Evolutionary conservation across 108 stramenopile species (phyloP), one percentile per base, ranked within the genome.

Genomic region (Nitzschia palea): DNA sequence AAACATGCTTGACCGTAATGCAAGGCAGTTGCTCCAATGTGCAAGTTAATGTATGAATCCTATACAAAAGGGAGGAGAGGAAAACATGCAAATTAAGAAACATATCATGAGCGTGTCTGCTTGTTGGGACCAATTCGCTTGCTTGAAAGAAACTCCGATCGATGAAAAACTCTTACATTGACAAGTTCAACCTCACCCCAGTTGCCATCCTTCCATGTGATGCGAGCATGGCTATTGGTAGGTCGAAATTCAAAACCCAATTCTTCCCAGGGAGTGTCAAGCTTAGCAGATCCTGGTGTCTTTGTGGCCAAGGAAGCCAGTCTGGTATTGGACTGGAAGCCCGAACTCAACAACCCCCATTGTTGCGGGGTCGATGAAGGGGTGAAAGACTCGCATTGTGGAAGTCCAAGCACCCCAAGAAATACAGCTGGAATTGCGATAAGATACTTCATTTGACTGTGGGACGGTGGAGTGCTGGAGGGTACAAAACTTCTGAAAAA

Each of bases 1-100:
- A 99, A 99, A 65, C 95, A 94, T 5, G 97, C 80, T 71, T 98
- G 97, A 6, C 97, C 98, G 75, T 99, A 99, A 65, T 99, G 99
- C 55, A 99, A 62, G 14, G 94, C 96, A 2, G 97, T 99, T 65
- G 96, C 97, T 55, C 96, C 97, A 65, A 97, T 95, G 76, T 98
- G 96, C 61, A 97, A 47, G 50, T 86, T 84, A 25, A 99, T 71
- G 78, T 97, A 95, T 0, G 97, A 95, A 23, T 86, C 85, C 81
- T 82, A 31, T 6, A 27, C 32, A n/a, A 17, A 29, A 36, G 17
- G 30, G 14, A 32, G 28, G 2, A 56, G 15, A 34, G 27, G 51
- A 20, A 20, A 52, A 2, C 18, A 20, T 10, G 10, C 20, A 20
- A 56, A 33, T 30, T 1, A 56, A 30, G 10, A 1, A 25, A 62